Evolutionary conservation across 768 basidiomycete species (phyloP).

Genomic region (Boletus sp.): DNA sequence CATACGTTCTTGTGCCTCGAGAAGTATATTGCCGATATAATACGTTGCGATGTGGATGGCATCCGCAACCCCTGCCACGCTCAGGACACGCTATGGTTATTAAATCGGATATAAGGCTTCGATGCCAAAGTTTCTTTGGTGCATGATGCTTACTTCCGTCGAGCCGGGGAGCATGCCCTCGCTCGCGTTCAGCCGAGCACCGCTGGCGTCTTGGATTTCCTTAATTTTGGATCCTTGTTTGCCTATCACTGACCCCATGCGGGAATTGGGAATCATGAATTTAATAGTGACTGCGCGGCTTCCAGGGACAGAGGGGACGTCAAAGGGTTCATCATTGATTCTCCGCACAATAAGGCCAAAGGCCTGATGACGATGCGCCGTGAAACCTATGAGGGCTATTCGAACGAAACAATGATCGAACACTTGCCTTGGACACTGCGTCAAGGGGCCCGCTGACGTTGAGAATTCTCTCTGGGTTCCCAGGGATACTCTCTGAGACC

Average conservation of each 20-base stretch:
- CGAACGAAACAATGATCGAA: neutral
- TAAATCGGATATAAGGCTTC: conserved; percentile 14
- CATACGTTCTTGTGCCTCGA: conserved; percentile 85
- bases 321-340: conserved; percentile 99
- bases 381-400: neutral
- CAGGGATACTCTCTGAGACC: conserved; percentile 97
- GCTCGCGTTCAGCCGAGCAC: conserved; percentile 92
- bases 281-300: conserved; percentile 99
- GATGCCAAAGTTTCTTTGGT: neutral
- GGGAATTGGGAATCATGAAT: conserved; percentile 98
- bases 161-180: conserved; percentile 99
- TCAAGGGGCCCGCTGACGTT: conserved; percentile 96
- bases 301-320: conserved; percentile 94
- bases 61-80: conserved; percentile 97
- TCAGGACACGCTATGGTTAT: conserved; percentile 78
- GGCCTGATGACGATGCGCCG: conserved; percentile 51
- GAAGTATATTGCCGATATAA: conserved; percentile 97
- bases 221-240: conserved; percentile 98
- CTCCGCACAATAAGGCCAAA: conserved; percentile 98
- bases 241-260: conserved; percentile 99
- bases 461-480: conserved; percentile 98
- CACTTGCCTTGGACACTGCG: conserved; percentile 91
- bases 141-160: conserved; percentile 73
- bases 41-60: conserved; percentile 99
- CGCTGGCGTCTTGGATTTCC: conserved; percentile 98